phyloP scores from a whole-genome alignment of 2,329 filamentous ascomycete genomes.

The Colletotrichum tropicicola region DNA sequence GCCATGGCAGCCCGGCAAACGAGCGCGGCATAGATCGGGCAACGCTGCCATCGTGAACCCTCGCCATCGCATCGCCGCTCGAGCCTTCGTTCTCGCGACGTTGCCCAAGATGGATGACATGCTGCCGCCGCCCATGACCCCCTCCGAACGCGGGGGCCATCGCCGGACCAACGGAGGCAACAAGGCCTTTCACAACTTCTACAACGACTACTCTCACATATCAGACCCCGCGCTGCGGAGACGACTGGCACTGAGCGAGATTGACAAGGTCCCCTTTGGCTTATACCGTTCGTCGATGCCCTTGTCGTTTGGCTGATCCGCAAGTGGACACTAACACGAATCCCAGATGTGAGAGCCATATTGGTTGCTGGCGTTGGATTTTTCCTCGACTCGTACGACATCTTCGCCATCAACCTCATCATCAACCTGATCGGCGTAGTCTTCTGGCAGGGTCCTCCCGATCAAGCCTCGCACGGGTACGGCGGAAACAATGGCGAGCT shows the following conservation, averaged over 20 bases:
- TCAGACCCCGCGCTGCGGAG: slow-evolving; percentile 80
- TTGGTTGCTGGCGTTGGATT: slow-evolving; percentile 84
- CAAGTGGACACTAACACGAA: not conserved
- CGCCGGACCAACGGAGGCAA: slow-evolving; percentile 67
- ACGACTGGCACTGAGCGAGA: slow-evolving; percentile 79
- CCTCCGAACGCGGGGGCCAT: slow-evolving; percentile 39
- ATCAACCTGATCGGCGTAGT: slow-evolving; percentile 78
- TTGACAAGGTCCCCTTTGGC: slow-evolving; percentile 81
- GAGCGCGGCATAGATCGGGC: slow-evolving; percentile 21
- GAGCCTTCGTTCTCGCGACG: not conserved
- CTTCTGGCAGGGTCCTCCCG: slow-evolving; percentile 67
- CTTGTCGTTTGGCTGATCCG: not conserved
- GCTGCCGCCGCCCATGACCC: slow-evolving; percentile 50
- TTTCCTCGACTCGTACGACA: slow-evolving; percentile 84
- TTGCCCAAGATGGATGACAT: slow-evolving; percentile 42
- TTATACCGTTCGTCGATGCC: slow-evolving; percentile 64
- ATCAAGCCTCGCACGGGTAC: slow-evolving; percentile 51
- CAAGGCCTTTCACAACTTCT: slow-evolving; percentile 78
- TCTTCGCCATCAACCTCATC: slow-evolving; percentile 82
- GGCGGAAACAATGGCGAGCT: slow-evolving; percentile 63
- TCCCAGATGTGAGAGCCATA: slow-evolving; percentile 72
- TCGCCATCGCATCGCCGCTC: not conserved
- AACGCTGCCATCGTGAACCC: slow-evolving; percentile 6
- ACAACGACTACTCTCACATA: slow-evolving; percentile 73
- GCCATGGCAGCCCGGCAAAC: slow-evolving; percentile 19